Percentiles rank a stretch among this genome's conserved stretches.
phyloP scores from a whole-genome alignment of 2,329 filamentous ascomycete genomes.

The Bipolaris oryzae region DNA sequence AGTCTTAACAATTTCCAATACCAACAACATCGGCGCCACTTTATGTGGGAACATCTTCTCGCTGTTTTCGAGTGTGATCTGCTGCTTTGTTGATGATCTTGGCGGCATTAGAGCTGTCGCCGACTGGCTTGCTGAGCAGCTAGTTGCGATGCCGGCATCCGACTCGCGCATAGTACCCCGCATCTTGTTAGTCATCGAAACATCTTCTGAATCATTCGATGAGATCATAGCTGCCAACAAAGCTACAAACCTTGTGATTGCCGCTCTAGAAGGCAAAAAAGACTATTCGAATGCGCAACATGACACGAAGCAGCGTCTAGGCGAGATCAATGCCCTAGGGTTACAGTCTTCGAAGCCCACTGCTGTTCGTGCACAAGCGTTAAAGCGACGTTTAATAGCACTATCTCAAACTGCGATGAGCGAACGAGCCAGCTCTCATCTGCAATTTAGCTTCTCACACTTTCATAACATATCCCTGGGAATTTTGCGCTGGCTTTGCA shows the following conservation, averaged over 20 bases:
- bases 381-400: constrained; percentile 6
- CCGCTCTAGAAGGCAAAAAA: too few relatives aligned
- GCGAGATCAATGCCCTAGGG: constrained; percentile 7
- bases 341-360: constrained; percentile 4
- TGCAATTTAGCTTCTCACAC: constrained; percentile 18
- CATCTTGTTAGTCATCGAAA: constrained; percentile 34
- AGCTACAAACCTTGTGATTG: neutral
- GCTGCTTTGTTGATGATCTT: constrained; percentile 7
- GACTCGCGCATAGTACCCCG: constrained; percentile 10
- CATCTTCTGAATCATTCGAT: constrained; percentile 24
- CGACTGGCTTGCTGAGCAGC: constrained; percentile 7
- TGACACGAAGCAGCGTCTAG: too few relatives aligned
- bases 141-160: neutral
- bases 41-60: constrained; percentile 2
- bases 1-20: neutral
- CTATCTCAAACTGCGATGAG: neutral
- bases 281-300: too few relatives aligned
- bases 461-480: constrained; percentile 4
- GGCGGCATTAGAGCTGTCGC: neutral
- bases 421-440: neutral
- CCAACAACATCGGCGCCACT: neutral
- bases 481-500: neutral
- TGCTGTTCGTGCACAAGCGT: neutral
- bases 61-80: constrained; percentile 6
- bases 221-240: constrained; percentile 7